Conservation (phyloP, 2,329 filamentous ascomycete genomes). For the Fusarium sp. region DNA sequence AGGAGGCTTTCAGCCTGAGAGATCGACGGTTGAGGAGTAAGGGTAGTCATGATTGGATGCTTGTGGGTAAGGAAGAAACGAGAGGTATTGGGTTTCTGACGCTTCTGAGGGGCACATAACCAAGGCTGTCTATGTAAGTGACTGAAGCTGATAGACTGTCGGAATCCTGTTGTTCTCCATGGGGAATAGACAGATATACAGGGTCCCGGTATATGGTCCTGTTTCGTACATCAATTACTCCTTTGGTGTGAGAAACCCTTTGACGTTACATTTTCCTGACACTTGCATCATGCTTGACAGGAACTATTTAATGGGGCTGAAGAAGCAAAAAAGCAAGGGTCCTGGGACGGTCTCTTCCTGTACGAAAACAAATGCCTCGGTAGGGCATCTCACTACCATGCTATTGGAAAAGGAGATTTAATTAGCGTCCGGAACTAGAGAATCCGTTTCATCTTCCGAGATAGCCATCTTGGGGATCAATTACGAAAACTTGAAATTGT, state of each 20-base stretch:
- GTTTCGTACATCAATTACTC: neutral
- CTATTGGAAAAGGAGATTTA: neutral
- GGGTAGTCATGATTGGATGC: slow-evolving; percentile 3
- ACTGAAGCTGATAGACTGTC: neutral
- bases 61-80: neutral
- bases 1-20: slow-evolving; percentile 7
- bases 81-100: neutral
- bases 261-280: neutral
- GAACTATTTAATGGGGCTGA: neutral
- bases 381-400: neutral
- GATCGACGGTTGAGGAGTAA: neutral
- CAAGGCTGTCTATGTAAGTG: neutral
- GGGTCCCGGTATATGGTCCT: neutral
- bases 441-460: neutral
- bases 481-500: neutral
- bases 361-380: neutral
- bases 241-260: neutral
- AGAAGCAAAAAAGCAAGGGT: neutral
- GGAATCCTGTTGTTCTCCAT: neutral
- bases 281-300: neutral
- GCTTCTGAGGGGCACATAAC: neutral
- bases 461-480: neutral
- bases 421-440: neutral
- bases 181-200: neutral
- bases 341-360: neutral